Percentiles rank a stretch among this genome's conserved stretches.
Evolutionary conservation across 2,329 filamentous ascomycete species (phyloP).

Genomic region (Nothomitra cinnamomea): DNA sequence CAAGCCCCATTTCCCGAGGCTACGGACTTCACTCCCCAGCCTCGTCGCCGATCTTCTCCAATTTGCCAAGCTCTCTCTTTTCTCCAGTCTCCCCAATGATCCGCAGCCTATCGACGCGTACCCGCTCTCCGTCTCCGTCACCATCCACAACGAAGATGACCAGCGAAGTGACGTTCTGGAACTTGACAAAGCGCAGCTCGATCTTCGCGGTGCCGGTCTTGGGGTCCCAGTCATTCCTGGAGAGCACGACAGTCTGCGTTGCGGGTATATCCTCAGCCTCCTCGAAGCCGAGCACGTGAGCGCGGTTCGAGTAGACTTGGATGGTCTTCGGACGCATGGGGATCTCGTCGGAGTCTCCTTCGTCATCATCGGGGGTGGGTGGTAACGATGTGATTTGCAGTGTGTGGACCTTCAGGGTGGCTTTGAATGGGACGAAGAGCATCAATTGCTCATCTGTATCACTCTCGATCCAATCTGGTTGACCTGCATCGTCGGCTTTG

Average conservation of each 20-base stretch:
- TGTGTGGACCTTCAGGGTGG: constrained; percentile 77
- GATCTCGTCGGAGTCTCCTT: constrained; percentile 49
- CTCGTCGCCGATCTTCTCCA: constrained; percentile 49
- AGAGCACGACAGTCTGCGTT: constrained; percentile 64
- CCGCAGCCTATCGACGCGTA: constrained; percentile 44
- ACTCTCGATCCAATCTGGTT: constrained; percentile 72
- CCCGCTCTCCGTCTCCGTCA: constrained; percentile 67
- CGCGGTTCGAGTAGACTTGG: constrained; percentile 72
- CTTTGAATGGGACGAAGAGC: constrained; percentile 79
- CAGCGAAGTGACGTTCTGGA: constrained; percentile 79
- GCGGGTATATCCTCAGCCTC: constrained; percentile 77
- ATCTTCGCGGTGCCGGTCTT: constrained; percentile 32
- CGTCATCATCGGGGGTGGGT: constrained; percentile 29
- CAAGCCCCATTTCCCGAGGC: background rate
- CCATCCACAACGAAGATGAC: constrained; percentile 73
- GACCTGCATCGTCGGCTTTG: constrained; percentile 30
- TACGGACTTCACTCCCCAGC: constrained; percentile 2
- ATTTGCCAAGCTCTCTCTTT: constrained; percentile 82
- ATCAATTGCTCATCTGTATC: constrained; percentile 95
- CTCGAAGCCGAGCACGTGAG: constrained; percentile 84
- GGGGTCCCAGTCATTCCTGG: constrained; percentile 54
- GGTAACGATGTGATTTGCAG: constrained; percentile 71
- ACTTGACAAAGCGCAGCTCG: constrained; percentile 81
- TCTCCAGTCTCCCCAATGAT: constrained; percentile 80
- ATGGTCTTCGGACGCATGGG: constrained; percentile 70